These are phyloP conservation scores for Taphrina communis DNA, from an alignment of 1,139 yeast species.

Conservation along the genomic window DNA sequence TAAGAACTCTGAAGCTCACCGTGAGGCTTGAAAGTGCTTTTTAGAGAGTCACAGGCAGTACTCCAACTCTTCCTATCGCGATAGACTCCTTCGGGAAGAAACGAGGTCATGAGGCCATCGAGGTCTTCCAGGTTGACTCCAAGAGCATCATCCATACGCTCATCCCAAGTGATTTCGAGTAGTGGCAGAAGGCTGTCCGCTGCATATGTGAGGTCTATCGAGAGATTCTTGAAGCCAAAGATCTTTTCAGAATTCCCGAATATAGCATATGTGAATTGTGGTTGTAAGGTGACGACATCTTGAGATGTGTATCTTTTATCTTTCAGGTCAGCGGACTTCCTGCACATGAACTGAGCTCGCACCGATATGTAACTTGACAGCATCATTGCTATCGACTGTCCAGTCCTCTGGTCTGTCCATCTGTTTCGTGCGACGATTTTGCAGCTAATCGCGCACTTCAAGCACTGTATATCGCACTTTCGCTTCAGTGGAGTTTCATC, in stretches of 20 bases:
- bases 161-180: constrained; percentile 62
- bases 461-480: background rate
- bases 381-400: constrained; percentile 24
- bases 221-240: constrained; percentile 77
- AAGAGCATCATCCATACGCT: constrained; percentile 56
- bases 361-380: constrained; percentile 20
- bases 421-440: background rate
- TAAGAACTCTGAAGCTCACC: constrained; percentile 58
- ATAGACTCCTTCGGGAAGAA: constrained; percentile 60
- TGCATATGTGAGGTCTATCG: constrained; percentile 48
- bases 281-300: constrained; percentile 52
- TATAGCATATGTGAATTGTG: constrained; percentile 86
- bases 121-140: constrained; percentile 48
- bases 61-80: constrained; percentile 45
- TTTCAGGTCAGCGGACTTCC: background rate
- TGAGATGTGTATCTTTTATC: constrained; percentile 40
- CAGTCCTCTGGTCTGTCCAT: constrained; percentile 40
- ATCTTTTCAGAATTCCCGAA: constrained; percentile 90
- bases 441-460: background rate
- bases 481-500: no score
- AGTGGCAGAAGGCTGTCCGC: constrained; percentile 8
- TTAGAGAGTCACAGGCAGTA: constrained; percentile 57
- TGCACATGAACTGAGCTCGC: no score
- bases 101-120: constrained; percentile 61
- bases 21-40: constrained; percentile 56